Base-by-base conservation (phyloP, 768 basidiomycete species). In the Panellus pusillus region DNA sequence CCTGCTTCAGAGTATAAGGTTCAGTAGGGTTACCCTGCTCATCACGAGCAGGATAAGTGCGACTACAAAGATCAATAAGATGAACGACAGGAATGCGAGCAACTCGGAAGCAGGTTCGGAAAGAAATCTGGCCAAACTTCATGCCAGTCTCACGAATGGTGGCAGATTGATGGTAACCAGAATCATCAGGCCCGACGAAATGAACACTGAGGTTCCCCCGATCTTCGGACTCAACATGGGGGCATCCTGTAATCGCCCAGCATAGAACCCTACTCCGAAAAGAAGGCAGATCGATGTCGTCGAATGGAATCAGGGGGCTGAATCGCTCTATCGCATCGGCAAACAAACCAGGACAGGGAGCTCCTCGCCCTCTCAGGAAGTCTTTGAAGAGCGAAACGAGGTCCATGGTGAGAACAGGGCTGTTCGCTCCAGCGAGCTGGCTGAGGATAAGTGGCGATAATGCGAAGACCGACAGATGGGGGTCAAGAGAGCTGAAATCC, bases 151-250 rank as follows among this genome's bases (percentile, higher is more conserved):
- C 28, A 7, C 39, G 55, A 9, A 7, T 11, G 14, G 19, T 4
- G 8, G 38, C 9, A 20, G 4, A 24, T 6, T 18, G 9, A 12
- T 35, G 13, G 31, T 57, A 51, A 4, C 13, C 20, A 1, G n/a
- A 8, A 18, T 55, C 53, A n/a, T 44, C 37, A 15, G 53, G 47
- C n/a, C 38, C 44, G 13, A 47, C 55, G 19, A 46, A 57, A 2
- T 9, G 20, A 11, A 55, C 17, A 2, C 7, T 12, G n/a, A 57
- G 24, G 4, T 6, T 20, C 7, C 37, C 17, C 1, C n/a, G 12
- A 2, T 48, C 54, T 1, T 50, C 54, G 7, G 18, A 20, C 29
- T 45, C 46, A 11, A 55, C 24, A 13, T 55, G 53, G 8, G 53
- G 37, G 9, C 41, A 39, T 3, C 53, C 47, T 5, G 53, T 43